Conservation (phyloP, 2,329 filamentous ascomycete species). For the Lachnellula willkommii region DNA sequence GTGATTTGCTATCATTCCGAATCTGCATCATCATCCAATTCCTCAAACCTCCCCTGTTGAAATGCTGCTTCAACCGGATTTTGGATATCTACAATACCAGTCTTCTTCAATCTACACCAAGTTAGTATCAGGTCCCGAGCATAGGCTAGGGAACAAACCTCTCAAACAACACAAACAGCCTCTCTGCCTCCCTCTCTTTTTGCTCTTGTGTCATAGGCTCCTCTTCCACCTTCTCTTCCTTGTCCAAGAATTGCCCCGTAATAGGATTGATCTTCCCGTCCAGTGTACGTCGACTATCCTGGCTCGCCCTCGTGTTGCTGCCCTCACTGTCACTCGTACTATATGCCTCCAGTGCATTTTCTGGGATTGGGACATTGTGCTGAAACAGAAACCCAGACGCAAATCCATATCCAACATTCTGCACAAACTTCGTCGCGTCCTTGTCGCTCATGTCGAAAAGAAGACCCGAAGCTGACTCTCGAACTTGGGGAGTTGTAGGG, state of each 20-base stretch:
- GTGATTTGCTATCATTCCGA: neutral
- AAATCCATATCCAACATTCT: constrained; percentile 91
- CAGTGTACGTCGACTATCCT: constrained; percentile 21
- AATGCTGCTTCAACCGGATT: constrained; percentile 28
- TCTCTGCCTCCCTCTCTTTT: constrained; percentile 68
- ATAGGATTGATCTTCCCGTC: constrained; percentile 27
- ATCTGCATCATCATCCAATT: constrained; percentile 28
- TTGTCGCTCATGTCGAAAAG: constrained; percentile 84
- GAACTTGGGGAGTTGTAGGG: constrained; percentile 63
- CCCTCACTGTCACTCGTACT: constrained; percentile 28
- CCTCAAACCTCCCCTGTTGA: constrained; percentile 27
- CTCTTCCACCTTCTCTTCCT: constrained; percentile 37
- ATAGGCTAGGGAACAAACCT: constrained; percentile 17
- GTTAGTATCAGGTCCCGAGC: constrained; percentile 6
- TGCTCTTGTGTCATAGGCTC: constrained; percentile 85
- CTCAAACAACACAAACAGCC: constrained; percentile 31
- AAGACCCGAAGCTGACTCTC: constrained; percentile 69
- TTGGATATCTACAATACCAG: constrained; percentile 27
- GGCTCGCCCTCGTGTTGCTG: constrained; percentile 21
- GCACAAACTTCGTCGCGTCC: constrained; percentile 72
- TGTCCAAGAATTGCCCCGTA: constrained; percentile 28
- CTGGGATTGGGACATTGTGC: constrained; percentile 73
- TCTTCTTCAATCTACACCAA: constrained; percentile 24
- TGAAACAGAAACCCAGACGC: constrained; percentile 86
- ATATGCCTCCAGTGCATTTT: constrained; percentile 54